Conservation (phyloP, 163 green algal species). For the Scenedesmus sp. region DNA sequence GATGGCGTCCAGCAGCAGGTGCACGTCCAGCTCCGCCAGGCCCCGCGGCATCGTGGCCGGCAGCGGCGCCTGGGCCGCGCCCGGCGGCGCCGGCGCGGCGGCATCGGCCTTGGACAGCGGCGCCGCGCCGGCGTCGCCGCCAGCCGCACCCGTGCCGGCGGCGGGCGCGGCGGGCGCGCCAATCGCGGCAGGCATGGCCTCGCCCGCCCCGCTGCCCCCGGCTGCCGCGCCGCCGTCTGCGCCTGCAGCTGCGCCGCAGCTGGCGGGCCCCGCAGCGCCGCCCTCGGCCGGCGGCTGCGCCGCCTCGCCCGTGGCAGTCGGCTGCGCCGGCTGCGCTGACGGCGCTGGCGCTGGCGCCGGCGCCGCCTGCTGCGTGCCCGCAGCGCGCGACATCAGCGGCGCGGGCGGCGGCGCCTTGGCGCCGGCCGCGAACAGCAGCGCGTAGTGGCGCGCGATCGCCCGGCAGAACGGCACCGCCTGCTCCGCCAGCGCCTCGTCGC, state of each 20-base stretch:
- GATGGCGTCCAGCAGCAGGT: conserved; percentile 93
- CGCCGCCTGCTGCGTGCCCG: background rate
- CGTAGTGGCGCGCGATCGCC: conserved; percentile 90
- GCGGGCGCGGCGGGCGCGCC: background rate
- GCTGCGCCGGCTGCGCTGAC: background rate
- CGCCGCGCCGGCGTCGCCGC: background rate
- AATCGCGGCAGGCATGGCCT: too few species aligned
- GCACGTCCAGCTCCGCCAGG: conserved; percentile 88
- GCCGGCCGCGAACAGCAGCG: conserved; percentile 82
- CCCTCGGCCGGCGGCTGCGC: background rate
- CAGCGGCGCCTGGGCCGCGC: background rate
- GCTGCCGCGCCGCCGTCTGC: background rate
- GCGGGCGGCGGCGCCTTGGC: conserved; percentile 54
- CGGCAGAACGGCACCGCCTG: conserved; percentile 72
- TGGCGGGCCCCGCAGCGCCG: background rate
- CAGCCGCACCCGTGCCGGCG: background rate
- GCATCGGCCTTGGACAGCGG: background rate
- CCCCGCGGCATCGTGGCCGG: conserved; percentile 43
- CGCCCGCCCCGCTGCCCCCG: background rate
- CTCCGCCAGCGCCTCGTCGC: conserved; percentile 68
- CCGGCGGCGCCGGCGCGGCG: background rate
- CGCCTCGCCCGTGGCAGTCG: background rate
- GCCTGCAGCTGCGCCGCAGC: too few species aligned
- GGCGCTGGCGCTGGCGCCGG: background rate
- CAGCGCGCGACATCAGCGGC: conserved; percentile 47